Conservation (phyloP, 108 stramenopile genomes). For the Epithemia pelagica region DNA sequence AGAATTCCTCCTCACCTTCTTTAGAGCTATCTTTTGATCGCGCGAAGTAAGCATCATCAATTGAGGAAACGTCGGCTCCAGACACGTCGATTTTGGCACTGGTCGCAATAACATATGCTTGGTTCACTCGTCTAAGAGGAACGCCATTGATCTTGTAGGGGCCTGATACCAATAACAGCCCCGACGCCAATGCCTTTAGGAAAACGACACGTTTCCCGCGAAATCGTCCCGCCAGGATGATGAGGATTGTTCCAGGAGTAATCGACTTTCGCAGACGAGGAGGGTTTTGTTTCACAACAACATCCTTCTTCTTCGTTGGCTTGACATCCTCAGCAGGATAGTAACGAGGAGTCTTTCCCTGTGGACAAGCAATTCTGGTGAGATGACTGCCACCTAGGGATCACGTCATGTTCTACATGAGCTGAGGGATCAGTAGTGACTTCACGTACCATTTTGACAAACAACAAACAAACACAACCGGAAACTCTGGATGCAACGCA, state of each 20-base stretch:
- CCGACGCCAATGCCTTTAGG: conserved; percentile 94
- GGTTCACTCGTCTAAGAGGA: conserved; percentile 97
- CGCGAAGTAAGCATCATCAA: conserved; percentile 92
- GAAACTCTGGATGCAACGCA: too few relatives aligned
- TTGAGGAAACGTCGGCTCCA: conserved; percentile 75
- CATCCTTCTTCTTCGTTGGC: conserved; percentile 45
- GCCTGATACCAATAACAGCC: conserved; percentile 95
- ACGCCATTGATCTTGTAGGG: conserved; percentile 99
- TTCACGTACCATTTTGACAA: too few relatives aligned
- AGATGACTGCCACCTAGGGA: too few relatives aligned
- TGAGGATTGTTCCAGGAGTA: conserved; percentile 96
- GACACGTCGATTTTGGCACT: conserved; percentile 92
- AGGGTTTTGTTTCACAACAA: conserved; percentile 72
- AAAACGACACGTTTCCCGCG: conserved; percentile 98
- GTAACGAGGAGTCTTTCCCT: conserved; percentile 41
- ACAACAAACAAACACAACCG: too few relatives aligned
- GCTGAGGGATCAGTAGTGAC: too few relatives aligned
- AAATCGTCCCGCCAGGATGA: conserved; percentile 98
- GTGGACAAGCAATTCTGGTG: too few relatives aligned
- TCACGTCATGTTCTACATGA: too few relatives aligned
- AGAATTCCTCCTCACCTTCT: conserved; percentile 86
- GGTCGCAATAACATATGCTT: conserved; percentile 98
- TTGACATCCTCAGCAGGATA: conserved; percentile 96
- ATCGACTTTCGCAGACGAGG: conserved; percentile 92
- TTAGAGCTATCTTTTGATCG: conserved; percentile 54